Conservation (phyloP, 768 basidiomycete genomes). For the Termitomyces sp. region DNA sequence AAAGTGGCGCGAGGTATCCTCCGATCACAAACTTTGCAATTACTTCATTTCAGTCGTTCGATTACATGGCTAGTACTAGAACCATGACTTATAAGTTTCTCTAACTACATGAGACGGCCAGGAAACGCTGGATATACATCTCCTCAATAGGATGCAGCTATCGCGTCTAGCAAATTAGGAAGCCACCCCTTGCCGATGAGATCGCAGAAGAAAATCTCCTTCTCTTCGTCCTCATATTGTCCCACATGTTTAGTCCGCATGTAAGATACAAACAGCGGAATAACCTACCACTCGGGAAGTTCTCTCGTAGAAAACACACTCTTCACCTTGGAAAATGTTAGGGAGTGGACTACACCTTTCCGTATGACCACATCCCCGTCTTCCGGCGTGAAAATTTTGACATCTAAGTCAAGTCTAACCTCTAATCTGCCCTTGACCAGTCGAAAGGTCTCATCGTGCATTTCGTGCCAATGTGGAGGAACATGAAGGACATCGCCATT, state of each 20-base stretch:
- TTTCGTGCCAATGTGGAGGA: constrained; percentile 29
- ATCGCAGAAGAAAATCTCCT: constrained; percentile 30
- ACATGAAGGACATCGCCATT: constrained; percentile 22
- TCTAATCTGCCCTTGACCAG: constrained; percentile 24
- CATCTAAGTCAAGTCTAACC: constrained; percentile 18
- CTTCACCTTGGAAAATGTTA: constrained; percentile 21
- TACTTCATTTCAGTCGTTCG: neutral
- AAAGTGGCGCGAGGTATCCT: constrained; percentile 12
- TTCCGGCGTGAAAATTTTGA: constrained; percentile 20
- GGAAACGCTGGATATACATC: constrained; percentile 22
- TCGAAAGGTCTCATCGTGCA: constrained; percentile 26
- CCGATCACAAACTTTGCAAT: constrained; percentile 21
- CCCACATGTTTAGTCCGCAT: neutral
- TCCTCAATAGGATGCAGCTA: constrained; percentile 20
- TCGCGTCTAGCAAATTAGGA: constrained; percentile 16
- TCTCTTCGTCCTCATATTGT: constrained; percentile 21
- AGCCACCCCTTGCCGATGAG: constrained; percentile 11
- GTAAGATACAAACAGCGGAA: neutral
- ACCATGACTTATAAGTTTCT: constrained; percentile 19
- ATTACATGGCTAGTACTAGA: neutral
- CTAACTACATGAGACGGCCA: constrained; percentile 22
- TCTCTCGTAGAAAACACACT: constrained; percentile 24
- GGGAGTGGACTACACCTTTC: constrained; percentile 22
- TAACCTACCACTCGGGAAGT: constrained; percentile 25
- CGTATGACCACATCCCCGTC: constrained; percentile 26